A percentile compares a stretch with the other conserved stretches of the same genome.
Conservation (phyloP, 202 grass and related monocot genomes). For the Brachypodium distachyon region DNA sequence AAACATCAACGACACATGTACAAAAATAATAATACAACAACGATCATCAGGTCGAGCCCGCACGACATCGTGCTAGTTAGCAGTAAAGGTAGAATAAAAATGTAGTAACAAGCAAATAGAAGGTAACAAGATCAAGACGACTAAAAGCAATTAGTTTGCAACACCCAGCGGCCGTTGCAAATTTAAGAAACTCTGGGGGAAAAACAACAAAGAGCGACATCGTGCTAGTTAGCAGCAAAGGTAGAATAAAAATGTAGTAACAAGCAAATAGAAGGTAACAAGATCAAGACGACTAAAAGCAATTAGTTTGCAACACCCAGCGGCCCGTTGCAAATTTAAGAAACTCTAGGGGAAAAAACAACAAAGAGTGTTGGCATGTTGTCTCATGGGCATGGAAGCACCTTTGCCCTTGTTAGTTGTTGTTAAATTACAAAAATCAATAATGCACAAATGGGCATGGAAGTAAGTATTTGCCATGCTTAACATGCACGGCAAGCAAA, state of each 20-base stretch:
- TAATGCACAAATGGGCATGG: background rate
- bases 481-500: conserved; percentile 38
- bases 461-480: too few relatives aligned
- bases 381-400: background rate
- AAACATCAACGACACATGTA: too few relatives aligned
- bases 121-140: background rate
- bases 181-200: background rate
- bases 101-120: background rate
- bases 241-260: background rate
- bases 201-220: background rate
- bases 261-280: background rate
- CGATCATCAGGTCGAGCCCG: too few relatives aligned
- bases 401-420: background rate
- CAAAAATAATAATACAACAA: too few relatives aligned
- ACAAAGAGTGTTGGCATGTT: background rate
- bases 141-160: background rate
- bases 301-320: background rate
- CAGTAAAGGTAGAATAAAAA: background rate
- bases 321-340: background rate
- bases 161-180: background rate
- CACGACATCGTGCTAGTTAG: too few relatives aligned
- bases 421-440: background rate
- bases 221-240: background rate
- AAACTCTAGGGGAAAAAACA: background rate
- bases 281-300: background rate